These are phyloP conservation scores for Cicer pinnatifidum DNA, from an alignment of 306 rosid genomes.

Conservation along the genomic window DNA sequence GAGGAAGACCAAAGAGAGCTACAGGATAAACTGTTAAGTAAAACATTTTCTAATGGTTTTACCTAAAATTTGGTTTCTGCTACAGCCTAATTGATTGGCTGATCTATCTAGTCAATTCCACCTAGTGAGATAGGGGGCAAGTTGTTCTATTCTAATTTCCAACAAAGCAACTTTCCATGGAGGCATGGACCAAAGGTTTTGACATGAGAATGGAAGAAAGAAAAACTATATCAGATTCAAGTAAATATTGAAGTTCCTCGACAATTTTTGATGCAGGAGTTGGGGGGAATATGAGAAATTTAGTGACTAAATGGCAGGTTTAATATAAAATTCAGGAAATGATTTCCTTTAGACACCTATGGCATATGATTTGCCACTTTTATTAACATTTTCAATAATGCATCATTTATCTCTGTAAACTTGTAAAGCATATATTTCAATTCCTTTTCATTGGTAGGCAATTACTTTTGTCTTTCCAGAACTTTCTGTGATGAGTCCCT, in stretches of 20 bases:
- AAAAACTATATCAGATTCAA: slow-evolving; percentile 13
- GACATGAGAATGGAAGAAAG: neutral
- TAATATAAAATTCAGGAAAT: neutral
- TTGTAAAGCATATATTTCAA: slow-evolving; percentile 8
- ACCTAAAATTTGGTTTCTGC: neutral
- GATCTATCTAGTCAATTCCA: neutral
- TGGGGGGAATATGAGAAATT: neutral
- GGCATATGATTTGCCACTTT: slow-evolving; percentile 4
- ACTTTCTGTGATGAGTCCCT: neutral
- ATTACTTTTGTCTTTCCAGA: neutral
- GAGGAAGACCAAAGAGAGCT: slow-evolving; percentile 11
- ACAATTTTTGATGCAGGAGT: neutral
- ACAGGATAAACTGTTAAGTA: neutral
- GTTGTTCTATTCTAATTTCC: neutral
- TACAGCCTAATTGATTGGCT: neutral
- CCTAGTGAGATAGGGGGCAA: slow-evolving; percentile 3
- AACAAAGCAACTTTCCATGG: neutral
- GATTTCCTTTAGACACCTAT: neutral
- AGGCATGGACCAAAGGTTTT: neutral
- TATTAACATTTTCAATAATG: slow-evolving; percentile 22
- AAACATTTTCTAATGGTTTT: neutral
- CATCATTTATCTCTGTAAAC: neutral
- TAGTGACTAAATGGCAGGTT: neutral
- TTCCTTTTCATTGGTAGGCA: neutral
- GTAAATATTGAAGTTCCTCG: neutral